Evolutionary conservation across 306 rosid species (phyloP).

Genomic region (Cicer chorassanicum): DNA sequence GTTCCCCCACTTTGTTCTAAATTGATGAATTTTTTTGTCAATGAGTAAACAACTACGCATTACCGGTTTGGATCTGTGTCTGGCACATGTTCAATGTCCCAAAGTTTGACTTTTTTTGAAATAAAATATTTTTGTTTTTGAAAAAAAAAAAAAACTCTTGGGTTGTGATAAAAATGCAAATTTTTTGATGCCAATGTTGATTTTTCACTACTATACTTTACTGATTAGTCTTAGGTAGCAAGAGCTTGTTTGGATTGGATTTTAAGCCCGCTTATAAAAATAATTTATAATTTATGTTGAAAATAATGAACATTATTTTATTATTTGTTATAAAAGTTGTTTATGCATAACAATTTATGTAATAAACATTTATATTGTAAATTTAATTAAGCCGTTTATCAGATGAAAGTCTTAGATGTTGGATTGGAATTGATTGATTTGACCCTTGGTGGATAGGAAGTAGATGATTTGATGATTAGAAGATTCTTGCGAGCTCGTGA

Average conservation of each 20-base stretch:
- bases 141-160: background rate
- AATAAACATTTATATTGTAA: too few species aligned
- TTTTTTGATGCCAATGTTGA: conserved; percentile 16
- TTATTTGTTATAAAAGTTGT: too few species aligned
- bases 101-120: background rate
- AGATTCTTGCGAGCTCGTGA: conserved; percentile 67
- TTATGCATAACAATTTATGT: too few species aligned
- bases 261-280: too few species aligned
- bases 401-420: too few species aligned
- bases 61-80: background rate
- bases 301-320: too few species aligned
- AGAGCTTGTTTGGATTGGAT: too few species aligned
- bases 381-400: too few species aligned
- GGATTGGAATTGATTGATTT: conserved; percentile 19
- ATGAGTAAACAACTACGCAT: too few species aligned
- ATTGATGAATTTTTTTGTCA: conserved; percentile 13
- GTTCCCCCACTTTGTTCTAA: background rate
- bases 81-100: background rate
- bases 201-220: background rate
- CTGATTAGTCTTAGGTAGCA: background rate
- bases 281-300: too few species aligned
- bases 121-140: background rate
- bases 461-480: conserved; percentile 62
- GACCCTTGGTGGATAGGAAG: conserved; percentile 51
- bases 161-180: background rate